Evolutionary conservation across 768 basidiomycete species (phyloP).

Genomic region (Suillus sp.): DNA sequence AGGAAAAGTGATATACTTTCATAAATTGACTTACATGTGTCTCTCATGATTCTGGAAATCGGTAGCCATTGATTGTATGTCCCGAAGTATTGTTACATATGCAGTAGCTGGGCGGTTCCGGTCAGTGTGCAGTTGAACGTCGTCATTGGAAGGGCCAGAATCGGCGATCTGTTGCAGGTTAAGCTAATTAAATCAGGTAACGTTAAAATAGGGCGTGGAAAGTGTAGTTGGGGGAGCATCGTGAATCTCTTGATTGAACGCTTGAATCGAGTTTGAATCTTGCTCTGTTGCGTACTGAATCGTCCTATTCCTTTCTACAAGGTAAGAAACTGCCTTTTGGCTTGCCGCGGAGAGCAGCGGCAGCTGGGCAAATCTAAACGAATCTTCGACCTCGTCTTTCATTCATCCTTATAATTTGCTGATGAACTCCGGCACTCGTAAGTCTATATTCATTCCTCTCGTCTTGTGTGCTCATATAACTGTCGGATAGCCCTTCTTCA

Average conservation of each 20-base stretch:
- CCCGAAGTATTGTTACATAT: neutral
- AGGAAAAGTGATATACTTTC: conserved; percentile 13
- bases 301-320: neutral
- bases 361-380: neutral
- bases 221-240: neutral
- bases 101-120: neutral
- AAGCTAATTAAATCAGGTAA: neutral
- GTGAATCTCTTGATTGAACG: conserved; percentile 5
- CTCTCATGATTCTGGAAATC: conserved; percentile 9
- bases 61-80: conserved; percentile 1
- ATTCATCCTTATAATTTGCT: neutral
- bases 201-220: conserved; percentile 4
- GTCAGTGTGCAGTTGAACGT: neutral
- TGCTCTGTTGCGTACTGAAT: neutral
- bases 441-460: neutral
- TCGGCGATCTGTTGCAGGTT: conserved; percentile 7
- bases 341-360: neutral
- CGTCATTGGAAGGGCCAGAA: conserved; percentile 2
- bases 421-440: conserved; percentile 7
- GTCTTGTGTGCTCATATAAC: neutral
- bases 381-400: neutral
- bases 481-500: neutral
- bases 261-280: conserved; percentile 3
- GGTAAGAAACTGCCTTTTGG: neutral
- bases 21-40: conserved; percentile 9